Percentiles rank a stretch among this genome's conserved stretches.
phyloP scores from a whole-genome alignment of 371 early-diverging fungal species.

The Dichotomocladium elegans region DNA sequence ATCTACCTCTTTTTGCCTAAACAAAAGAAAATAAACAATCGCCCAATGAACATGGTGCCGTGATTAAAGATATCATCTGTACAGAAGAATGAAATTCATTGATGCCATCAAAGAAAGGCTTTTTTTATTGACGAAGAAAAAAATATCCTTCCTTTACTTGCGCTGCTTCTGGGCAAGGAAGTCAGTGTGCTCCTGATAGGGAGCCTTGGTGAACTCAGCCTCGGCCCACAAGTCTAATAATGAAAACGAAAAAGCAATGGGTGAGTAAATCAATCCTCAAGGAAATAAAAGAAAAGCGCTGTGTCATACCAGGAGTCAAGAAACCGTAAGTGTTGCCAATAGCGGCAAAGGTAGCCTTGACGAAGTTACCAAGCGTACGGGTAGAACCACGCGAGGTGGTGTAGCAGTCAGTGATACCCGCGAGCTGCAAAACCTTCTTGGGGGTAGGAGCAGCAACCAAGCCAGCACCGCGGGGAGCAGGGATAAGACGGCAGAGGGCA shows the following conservation, averaged over 20 bases:
- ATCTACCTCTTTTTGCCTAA: slow-evolving; percentile 37
- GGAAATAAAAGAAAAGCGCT: not conserved
- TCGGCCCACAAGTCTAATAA: slow-evolving; percentile 86
- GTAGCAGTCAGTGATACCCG: slow-evolving; percentile 99
- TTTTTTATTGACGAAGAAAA: not conserved
- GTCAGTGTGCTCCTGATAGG: slow-evolving; percentile 93
- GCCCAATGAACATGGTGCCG: no score
- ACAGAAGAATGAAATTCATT: no score
- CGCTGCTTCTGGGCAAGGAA: slow-evolving; percentile 70
- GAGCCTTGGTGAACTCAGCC: slow-evolving; percentile 83
- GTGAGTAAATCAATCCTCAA: not conserved
- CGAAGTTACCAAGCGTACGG: slow-evolving; percentile 96
- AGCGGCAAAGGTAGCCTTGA: slow-evolving; percentile 99
- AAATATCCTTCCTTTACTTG: slow-evolving; percentile 27
- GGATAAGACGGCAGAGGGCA: slow-evolving; percentile 70
- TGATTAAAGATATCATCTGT: not conserved
- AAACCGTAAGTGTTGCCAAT: slow-evolving; percentile 97
- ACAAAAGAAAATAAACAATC: not conserved
- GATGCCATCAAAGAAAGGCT: no score
- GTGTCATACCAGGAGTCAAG: slow-evolving; percentile 78
- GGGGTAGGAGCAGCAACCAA: slow-evolving; percentile 96
- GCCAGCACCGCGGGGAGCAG: slow-evolving; percentile 96
- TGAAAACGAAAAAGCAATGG: not conserved
- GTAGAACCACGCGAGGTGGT: slow-evolving; percentile 93
- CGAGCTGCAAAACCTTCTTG: slow-evolving; percentile 97